Evolutionary conservation across 345 rosid species (phyloP), one percentile per base, ranked within the genome.

Genomic region (Ceriops tagal): DNA sequence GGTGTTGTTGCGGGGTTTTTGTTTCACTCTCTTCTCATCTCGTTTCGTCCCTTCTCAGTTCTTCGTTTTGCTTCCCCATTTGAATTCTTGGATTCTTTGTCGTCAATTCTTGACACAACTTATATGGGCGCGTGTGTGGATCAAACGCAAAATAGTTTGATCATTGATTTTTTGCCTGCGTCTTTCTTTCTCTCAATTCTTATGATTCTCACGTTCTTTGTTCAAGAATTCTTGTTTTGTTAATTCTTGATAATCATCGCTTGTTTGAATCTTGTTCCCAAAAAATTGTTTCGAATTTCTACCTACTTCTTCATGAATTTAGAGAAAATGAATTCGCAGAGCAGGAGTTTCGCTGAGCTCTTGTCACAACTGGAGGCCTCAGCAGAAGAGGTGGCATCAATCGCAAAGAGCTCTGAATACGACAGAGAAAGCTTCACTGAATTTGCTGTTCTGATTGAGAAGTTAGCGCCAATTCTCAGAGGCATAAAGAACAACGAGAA

Each of bases 391-490:
- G 74, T 80, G 1, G 64, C 78, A 37, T 81, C 75, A 46, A 35
- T 75, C 28, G 82, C 83, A 1, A 86, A 73, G 72, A 75, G 24
- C 39, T 64, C 71, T 4, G 86, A 68, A 5, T 70, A 49, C 3
- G 87, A 81, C 39, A 69, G 66, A 19, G 86, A 81, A 53, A 35
- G 75, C 5, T 73, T 80, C 39, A 31, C 75, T 49, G 86, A 85
- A 22, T 81, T 87, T 72, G 73, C 79, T 1, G 28, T 15, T 74
- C 68, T 85, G 64, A 64, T 81, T 24, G 82, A 84, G 74, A 89
- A 84, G 62, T 86, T 89, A 32, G 37, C 55, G 11, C 80, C 80
- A 26, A 64, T 89, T 62, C 74, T 87, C 32, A n/a, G 61, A 18
- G 83, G 77, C 53, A 60, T 89, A 46, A 73, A 61, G 27, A 78